phyloP scores from a whole-genome alignment of 352 stramenopile species.

The Phytophthora cactorum region DNA sequence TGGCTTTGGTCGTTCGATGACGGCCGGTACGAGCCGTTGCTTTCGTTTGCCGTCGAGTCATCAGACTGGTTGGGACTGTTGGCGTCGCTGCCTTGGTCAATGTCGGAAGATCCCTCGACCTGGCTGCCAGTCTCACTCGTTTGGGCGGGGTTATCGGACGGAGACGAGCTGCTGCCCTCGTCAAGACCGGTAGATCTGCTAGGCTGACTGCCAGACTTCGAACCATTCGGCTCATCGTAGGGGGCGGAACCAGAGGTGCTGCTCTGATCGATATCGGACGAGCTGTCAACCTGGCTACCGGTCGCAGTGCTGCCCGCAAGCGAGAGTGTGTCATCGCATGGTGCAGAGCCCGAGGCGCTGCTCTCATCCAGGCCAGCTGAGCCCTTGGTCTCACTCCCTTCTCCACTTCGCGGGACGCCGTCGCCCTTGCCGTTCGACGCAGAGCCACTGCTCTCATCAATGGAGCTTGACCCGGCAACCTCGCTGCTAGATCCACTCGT shows the following conservation, averaged over 20 bases:
- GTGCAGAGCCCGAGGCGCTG: slow-evolving; percentile 7
- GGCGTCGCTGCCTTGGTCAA: slow-evolving; percentile 15
- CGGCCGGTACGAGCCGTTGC: neutral
- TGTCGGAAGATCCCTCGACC: slow-evolving; percentile 11
- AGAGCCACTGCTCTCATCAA: slow-evolving; percentile 12
- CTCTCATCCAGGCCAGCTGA: slow-evolving; percentile 1
- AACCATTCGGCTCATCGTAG: slow-evolving; percentile 11
- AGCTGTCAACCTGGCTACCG: neutral
- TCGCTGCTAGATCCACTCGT: slow-evolving; percentile 8
- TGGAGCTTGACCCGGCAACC: slow-evolving; percentile 9
- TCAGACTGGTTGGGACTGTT: slow-evolving; percentile 18
- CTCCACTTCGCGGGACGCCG: neutral
- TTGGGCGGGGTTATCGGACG: neutral
- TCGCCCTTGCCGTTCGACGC: slow-evolving; percentile 9
- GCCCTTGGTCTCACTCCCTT: slow-evolving; percentile 1
- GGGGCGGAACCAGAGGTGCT: no score
- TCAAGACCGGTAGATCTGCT: slow-evolving; percentile 1
- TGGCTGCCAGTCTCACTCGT: slow-evolving; percentile 16
- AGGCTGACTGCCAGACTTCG: neutral
- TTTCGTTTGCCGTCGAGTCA: slow-evolving; percentile 15
- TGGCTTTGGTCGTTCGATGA: slow-evolving; percentile 6
- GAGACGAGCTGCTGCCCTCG: slow-evolving; percentile 7
- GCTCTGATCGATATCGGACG: neutral
- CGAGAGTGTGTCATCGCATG: neutral
- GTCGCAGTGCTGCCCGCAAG: neutral